These are phyloP conservation scores for Erigeron canadensis DNA, from an alignment of 129 eudicot genomes.

Conservation along the genomic window DNA sequence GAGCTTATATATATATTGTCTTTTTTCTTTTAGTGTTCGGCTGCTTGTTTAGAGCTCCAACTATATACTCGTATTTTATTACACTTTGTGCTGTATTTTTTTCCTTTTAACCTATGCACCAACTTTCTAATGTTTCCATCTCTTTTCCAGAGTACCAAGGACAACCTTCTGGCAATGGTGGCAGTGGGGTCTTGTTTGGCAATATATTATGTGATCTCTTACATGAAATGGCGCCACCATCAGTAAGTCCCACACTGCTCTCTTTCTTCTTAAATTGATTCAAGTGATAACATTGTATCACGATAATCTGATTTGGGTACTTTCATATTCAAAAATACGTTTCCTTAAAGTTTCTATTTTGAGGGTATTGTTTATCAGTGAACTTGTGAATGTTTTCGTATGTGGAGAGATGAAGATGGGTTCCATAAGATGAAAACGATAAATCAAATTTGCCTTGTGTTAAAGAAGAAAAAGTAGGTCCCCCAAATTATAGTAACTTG, in stretches of 20 bases:
- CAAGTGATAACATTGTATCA: not conserved
- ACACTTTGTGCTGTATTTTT: too few relatives aligned
- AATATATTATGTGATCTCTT: conserved; percentile 30
- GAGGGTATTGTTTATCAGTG: not conserved
- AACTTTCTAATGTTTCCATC: not conserved
- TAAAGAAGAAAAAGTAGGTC: too few relatives aligned
- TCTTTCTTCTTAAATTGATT: conserved; percentile 1
- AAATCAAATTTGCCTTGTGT: too few relatives aligned
- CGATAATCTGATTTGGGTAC: not conserved
- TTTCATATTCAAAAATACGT: not conserved
- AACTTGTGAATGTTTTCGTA: not conserved
- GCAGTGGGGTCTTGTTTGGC: conserved; percentile 44
- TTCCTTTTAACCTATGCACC: not conserved
- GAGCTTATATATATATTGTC: too few relatives aligned
- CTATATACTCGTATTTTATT: too few relatives aligned
- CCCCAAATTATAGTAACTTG: too few relatives aligned
- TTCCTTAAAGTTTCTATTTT: not conserved
- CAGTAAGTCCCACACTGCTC: conserved; percentile 44
- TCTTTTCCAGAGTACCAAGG: conserved; percentile 69
- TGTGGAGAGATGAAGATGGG: conserved; percentile 5
- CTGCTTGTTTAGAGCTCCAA: too few relatives aligned
- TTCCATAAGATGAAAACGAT: not conserved
- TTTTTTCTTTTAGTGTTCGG: too few relatives aligned
- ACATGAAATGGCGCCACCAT: conserved; percentile 35
- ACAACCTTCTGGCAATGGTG: conserved; percentile 64